Percentiles rank a stretch among this genome's conserved stretches.
Evolutionary conservation across 2,329 filamentous ascomycete species (phyloP).

Genomic region (Akanthomyces dipterigenus): DNA sequence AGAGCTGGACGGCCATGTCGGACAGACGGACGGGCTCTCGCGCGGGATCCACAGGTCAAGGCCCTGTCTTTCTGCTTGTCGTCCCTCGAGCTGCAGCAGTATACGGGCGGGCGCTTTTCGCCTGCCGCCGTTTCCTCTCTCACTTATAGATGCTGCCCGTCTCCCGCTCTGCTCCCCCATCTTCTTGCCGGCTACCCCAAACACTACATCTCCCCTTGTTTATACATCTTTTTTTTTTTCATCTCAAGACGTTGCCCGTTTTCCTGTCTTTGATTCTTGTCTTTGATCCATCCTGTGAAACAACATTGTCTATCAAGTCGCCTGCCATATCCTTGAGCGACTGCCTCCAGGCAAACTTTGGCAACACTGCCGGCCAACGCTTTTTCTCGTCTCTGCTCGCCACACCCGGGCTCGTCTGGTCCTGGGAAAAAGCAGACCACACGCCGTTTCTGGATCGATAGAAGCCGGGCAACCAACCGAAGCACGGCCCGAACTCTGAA

Average conservation of each 20-base stretch:
- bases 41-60: conserved; percentile 1
- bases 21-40: conserved; percentile 5
- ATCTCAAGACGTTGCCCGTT: neutral
- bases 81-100: conserved; percentile 4
- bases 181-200: too few relatives aligned
- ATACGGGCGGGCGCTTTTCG: neutral
- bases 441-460: neutral
- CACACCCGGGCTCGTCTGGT: neutral
- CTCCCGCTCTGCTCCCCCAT: neutral
- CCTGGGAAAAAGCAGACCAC: neutral
- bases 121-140: neutral
- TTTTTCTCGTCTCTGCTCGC: neutral
- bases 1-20: neutral
- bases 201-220: neutral
- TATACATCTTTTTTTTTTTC: neutral
- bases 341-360: conserved; percentile 3
- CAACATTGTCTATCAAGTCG: neutral
- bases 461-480: neutral
- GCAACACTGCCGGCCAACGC: neutral
- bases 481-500: neutral
- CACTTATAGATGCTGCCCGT: conserved; percentile 10
- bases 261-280: neutral
- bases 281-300: conserved; percentile 6
- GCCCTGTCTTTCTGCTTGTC: neutral
- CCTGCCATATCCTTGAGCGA: conserved; percentile 7